These are phyloP conservation scores for Planoprotostelium fungivorum DNA, from an alignment of 78 protist genomes.

Conservation along the genomic window DNA sequence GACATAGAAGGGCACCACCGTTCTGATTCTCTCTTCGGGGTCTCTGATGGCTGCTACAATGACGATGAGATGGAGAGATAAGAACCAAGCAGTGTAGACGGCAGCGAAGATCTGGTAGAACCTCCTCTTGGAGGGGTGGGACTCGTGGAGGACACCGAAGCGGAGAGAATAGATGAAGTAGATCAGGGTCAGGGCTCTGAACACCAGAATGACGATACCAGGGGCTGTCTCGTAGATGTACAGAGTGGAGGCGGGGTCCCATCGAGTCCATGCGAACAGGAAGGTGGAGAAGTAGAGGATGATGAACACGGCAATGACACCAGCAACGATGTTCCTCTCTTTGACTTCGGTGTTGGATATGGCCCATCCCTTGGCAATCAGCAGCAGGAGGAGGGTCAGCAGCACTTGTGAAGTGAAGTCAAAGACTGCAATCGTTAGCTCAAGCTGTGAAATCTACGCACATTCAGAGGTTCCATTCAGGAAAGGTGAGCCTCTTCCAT, in stretches of 20 bases:
- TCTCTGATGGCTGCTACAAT: slow-evolving; percentile 51
- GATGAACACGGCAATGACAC: slow-evolving; percentile 31
- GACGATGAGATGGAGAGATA: slow-evolving; percentile 32
- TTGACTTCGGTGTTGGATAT: slow-evolving; percentile 36
- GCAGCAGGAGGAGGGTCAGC: slow-evolving; percentile 36
- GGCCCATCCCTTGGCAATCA: slow-evolving; percentile 62
- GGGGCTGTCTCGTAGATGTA: slow-evolving; percentile 66
- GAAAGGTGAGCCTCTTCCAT: slow-evolving; percentile 34
- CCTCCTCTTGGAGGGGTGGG: slow-evolving; percentile 56
- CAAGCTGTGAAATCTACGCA: neutral
- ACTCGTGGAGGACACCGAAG: slow-evolving; percentile 46
- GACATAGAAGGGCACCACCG: slow-evolving; percentile 49
- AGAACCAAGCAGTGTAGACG: slow-evolving; percentile 48
- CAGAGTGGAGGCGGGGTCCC: slow-evolving; percentile 30
- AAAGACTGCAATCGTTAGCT: slow-evolving; percentile 11
- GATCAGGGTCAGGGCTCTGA: slow-evolving; percentile 29
- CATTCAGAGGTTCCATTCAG: neutral
- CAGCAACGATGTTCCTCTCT: slow-evolving; percentile 26
- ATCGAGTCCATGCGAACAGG: slow-evolving; percentile 36
- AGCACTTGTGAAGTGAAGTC: slow-evolving; percentile 44
- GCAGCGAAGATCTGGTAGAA: slow-evolving; percentile 40
- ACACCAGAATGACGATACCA: slow-evolving; percentile 47
- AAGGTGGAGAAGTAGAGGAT: slow-evolving; percentile 51
- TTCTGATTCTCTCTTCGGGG: slow-evolving; percentile 35
- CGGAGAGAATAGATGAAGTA: slow-evolving; percentile 62